Percentiles rank a stretch among this genome's conserved stretches.
Conservation (phyloP, 805 yeast species). For the Blastobotrys robertii region DNA sequence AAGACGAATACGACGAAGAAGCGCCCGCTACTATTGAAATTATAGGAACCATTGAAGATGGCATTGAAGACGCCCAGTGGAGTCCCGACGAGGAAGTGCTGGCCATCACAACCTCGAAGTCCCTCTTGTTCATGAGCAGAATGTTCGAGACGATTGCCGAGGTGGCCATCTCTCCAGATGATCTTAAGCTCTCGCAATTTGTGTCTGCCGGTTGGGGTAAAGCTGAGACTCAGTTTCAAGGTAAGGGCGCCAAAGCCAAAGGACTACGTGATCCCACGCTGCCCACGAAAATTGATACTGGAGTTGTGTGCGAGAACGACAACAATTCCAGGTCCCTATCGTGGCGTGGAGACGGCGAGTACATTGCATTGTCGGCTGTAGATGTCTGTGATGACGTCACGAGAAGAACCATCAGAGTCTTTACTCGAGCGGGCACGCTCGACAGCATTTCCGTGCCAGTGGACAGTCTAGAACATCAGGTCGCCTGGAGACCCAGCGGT, state of each 20-base stretch:
- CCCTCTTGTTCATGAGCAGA: constrained; percentile 57
- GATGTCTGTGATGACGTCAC: constrained; percentile 39
- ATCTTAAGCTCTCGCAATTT: constrained; percentile 63
- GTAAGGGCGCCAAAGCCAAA: constrained; percentile 80
- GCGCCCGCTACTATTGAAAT: constrained; percentile 49
- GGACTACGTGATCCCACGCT: constrained; percentile 78
- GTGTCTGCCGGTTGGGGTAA: constrained; percentile 99
- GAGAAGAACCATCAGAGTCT: constrained; percentile 70
- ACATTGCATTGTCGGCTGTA: constrained; percentile 54
- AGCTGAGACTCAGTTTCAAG: constrained; percentile 91
- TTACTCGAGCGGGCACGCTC: constrained; percentile 60
- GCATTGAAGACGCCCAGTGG: constrained; percentile 70
- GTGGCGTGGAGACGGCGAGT: constrained; percentile 96
- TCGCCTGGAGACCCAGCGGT: constrained; percentile 91
- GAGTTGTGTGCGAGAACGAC: constrained; percentile 52
- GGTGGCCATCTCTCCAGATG: constrained; percentile 45
- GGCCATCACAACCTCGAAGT: constrained; percentile 52
- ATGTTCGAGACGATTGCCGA: constrained; percentile 74
- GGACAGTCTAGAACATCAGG: constrained; percentile 61
- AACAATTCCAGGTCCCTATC: constrained; percentile 38
- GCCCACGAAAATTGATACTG: constrained; percentile 59
- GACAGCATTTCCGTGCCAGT: constrained; percentile 85
- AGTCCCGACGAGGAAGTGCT: constrained; percentile 86
- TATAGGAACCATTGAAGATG: constrained; percentile 76
- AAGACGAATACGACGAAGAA: constrained; percentile 43